A percentile compares a stretch with the other conserved stretches of the same genome.
Conservation (phyloP, 805 yeast species). For the Candida alai region DNA sequence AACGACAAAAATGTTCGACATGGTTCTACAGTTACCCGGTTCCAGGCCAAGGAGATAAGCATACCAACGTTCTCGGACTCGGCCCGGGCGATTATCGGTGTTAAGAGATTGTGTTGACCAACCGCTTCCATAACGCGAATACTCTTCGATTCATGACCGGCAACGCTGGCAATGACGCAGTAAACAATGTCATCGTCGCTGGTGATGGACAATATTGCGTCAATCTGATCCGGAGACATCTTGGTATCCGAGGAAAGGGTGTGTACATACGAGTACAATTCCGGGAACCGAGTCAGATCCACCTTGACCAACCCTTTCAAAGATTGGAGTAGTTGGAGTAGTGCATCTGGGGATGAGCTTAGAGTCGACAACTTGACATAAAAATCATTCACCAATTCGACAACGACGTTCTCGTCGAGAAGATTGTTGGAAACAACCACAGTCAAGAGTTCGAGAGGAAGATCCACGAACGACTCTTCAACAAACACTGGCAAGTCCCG, state of each 20-base stretch:
- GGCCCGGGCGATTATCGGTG: background rate
- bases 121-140: slow-evolving; percentile 6
- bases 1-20: slow-evolving; percentile 11
- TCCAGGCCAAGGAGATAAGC: slow-evolving; percentile 15
- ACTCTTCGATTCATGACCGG: slow-evolving; percentile 3
- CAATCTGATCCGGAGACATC: slow-evolving; percentile 10
- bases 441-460: slow-evolving; percentile 16
- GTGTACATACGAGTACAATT: slow-evolving; percentile 28
- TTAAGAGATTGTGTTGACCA: slow-evolving; percentile 3
- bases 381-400: slow-evolving; percentile 31
- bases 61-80: slow-evolving; percentile 3
- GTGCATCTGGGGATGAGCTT: slow-evolving; percentile 6
- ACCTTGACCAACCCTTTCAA: slow-evolving; percentile 10
- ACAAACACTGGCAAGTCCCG: slow-evolving; percentile 21
- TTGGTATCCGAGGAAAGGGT: slow-evolving; percentile 22
- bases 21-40: slow-evolving; percentile 6
- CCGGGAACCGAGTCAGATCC: slow-evolving; percentile 14
- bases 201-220: slow-evolving; percentile 1
- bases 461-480: slow-evolving; percentile 22
- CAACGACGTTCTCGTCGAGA: slow-evolving; percentile 13
- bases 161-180: slow-evolving; percentile 1
- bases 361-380: slow-evolving; percentile 26
- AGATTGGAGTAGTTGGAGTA: slow-evolving; percentile 4
- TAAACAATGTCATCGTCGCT: background rate
- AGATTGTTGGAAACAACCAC: slow-evolving; percentile 20